Percentiles rank a stretch among this genome's conserved stretches.
These are phyloP conservation scores for Biancaea sappan DNA, from an alignment of 306 rosid species.

Conservation along the genomic window DNA sequence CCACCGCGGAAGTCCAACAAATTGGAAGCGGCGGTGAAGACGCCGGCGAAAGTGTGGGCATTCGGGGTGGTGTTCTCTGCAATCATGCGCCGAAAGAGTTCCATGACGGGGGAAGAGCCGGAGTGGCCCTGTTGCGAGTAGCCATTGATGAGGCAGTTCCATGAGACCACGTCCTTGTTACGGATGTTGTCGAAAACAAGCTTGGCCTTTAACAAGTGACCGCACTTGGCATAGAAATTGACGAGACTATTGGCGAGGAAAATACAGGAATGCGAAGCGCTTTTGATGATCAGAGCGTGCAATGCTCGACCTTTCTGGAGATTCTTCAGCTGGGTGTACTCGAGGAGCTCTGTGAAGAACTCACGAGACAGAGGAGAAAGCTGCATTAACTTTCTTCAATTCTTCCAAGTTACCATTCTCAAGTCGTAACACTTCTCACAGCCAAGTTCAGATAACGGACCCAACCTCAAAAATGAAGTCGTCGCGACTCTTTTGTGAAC, in stretches of 20 bases:
- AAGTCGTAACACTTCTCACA: background rate
- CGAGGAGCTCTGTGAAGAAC: constrained; percentile 36
- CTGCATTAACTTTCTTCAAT: constrained; percentile 38
- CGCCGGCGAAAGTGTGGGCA: constrained; percentile 68
- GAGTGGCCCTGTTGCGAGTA: constrained; percentile 53
- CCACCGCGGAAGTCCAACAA: constrained; percentile 40
- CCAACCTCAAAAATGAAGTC: too few species aligned
- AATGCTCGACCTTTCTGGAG: constrained; percentile 46
- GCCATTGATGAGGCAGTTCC: constrained; percentile 83
- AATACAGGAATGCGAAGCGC: constrained; percentile 32
- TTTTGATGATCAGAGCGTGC: constrained; percentile 62
- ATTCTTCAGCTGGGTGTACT: constrained; percentile 45
- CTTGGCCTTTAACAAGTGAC: constrained; percentile 46
- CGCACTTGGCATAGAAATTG: constrained; percentile 65
- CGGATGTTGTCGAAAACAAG: constrained; percentile 46
- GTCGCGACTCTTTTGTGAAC: too few species aligned
- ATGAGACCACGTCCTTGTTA: constrained; percentile 65
- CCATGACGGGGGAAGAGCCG: constrained; percentile 39
- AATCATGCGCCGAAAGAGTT: constrained; percentile 60
- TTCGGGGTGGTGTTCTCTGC: constrained; percentile 49
- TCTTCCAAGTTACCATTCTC: too few species aligned
- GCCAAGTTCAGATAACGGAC: background rate
- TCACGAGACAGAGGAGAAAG: constrained; percentile 36
- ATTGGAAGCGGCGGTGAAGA: constrained; percentile 59
- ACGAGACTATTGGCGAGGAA: constrained; percentile 61